phyloP scores from a whole-genome alignment of 495 filamentous ascomycete species.

The Lepraria neglecta region DNA sequence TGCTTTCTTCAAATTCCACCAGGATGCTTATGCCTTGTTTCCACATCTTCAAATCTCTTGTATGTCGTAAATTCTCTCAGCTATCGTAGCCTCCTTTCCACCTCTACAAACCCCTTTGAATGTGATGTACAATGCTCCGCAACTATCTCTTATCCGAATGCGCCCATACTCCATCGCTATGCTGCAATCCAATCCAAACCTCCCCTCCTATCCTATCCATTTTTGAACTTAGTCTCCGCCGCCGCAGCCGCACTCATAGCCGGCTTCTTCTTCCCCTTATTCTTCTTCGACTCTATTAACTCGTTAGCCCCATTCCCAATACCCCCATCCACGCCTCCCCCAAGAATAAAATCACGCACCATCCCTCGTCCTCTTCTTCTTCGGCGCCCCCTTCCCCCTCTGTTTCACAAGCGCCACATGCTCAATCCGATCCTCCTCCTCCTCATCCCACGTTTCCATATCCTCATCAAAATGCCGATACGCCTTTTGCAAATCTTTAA shows the following conservation, averaged over 20 bases:
- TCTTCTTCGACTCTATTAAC: slow-evolving; percentile 34
- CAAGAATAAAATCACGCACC: slow-evolving; percentile 42
- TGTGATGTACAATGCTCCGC: background rate
- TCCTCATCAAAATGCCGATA: slow-evolving; percentile 52
- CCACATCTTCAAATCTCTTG: too few species aligned
- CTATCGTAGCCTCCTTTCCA: too few species aligned
- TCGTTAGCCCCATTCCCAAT: slow-evolving; percentile 2
- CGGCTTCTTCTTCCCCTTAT: slow-evolving; percentile 30
- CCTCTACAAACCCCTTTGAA: background rate
- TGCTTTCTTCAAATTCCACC: too few species aligned
- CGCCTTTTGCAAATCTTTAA: slow-evolving; percentile 56
- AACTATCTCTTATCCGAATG: background rate
- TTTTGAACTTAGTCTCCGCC: background rate
- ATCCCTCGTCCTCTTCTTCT: slow-evolving; percentile 72
- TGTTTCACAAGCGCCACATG: slow-evolving; percentile 65
- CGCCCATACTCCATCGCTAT: slow-evolving; percentile 10
- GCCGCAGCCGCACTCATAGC: background rate
- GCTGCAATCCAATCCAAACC: background rate
- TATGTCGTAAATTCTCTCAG: too few species aligned
- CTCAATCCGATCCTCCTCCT: slow-evolving; percentile 72
- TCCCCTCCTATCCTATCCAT: background rate
- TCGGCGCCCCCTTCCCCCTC: slow-evolving; percentile 83
- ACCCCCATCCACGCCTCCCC: background rate
- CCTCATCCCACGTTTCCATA: slow-evolving; percentile 62
- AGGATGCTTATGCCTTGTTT: too few species aligned